Percentiles rank a stretch among this genome's conserved stretches.
phyloP scores from a whole-genome alignment of 2,329 filamentous ascomycete species.

The Tolypocladium inflatum region DNA sequence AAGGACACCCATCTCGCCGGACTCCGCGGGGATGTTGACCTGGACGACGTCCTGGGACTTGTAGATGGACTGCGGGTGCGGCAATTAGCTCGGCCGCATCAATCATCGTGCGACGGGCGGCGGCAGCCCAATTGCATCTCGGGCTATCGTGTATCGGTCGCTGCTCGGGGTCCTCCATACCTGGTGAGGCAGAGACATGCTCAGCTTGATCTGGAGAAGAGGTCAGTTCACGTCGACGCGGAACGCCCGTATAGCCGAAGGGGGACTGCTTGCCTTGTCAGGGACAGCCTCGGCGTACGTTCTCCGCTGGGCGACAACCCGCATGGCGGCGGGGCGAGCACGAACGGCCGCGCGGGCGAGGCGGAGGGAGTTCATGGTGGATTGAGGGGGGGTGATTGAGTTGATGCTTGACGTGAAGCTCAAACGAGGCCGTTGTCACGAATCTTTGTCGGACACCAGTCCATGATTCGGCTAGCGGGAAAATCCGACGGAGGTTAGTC shows the following conservation, averaged over 20 bases:
- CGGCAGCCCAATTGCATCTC: constrained; percentile 17
- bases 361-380: constrained; percentile 88
- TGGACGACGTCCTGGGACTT: constrained; percentile 68
- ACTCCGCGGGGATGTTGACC: constrained; percentile 97
- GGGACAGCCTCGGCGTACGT: constrained; percentile 81
- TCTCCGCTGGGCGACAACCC: constrained; percentile 71
- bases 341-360: constrained; percentile 83
- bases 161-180: constrained; percentile 46
- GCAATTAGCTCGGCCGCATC: constrained; percentile 34
- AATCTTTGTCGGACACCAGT: constrained; percentile 36
- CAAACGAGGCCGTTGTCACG: constrained; percentile 32
- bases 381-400: constrained; percentile 38
- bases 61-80: constrained; percentile 56
- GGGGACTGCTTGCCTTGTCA: constrained; percentile 56
- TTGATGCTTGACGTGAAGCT: constrained; percentile 34
- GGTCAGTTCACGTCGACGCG: constrained; percentile 12
- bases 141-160: constrained; percentile 9
- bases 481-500: constrained; percentile 25
- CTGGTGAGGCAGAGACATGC: constrained; percentile 95
- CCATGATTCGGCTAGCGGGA: constrained; percentile 29
- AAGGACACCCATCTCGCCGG: constrained; percentile 98
- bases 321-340: constrained; percentile 68
- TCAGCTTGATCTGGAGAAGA: constrained; percentile 74
- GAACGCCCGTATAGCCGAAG: constrained; percentile 10
- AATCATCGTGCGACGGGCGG: constrained; percentile 11